Evolutionary conservation across 176 grass and related monocot genomes (phyloP), one percentile per base, ranked within the genome.

Genomic region (Rhynchospora pubera): DNA sequence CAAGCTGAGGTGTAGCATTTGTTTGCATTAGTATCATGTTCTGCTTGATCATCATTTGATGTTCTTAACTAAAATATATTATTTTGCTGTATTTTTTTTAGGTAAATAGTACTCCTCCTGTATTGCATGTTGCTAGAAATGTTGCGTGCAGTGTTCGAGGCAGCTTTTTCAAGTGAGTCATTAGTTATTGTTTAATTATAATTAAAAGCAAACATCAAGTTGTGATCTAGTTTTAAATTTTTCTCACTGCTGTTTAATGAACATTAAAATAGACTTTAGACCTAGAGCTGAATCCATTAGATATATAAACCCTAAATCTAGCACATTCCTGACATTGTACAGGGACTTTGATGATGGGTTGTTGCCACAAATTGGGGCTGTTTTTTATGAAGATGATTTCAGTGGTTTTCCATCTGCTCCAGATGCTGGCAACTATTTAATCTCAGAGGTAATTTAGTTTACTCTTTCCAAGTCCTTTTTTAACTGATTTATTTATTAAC

Each of bases 71-170:
- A 56, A 92, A 51, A 64, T 62, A 47, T 18, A 80, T 80, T 63
- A 13, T 73, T 86, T 84, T 80, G 58, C 67, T 53, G 28, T 79
- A 83, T 53, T 67, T 47, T 22, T 64, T 76, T 11, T 78, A 97
- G 95, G 90, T 84, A 85, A 99, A 93, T 28, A 91, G 87, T 62
- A 85, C 85, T 69, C 89, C 94, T 57, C 92, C 96, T 9, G 89
- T 95, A 81, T 86, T 99, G 4, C 92, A 89, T 93, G 96, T 99
- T 3, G 96, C 92, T 24, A 99, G 96, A 94, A 99, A 99, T 86
- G 96, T 99, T 74, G 96, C 96, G 2, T 99, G 96, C 85, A 95
- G 89, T 90, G 91, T 99, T 77, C 90, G 96, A 86, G 96, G 96
- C n/a, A 82, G 91, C 23, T 99, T 99, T 77, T 99, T 99, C 87